Evolutionary conservation across 139 green algal genomes (phyloP).

Genomic region (Mychonastes homosphaera): DNA sequence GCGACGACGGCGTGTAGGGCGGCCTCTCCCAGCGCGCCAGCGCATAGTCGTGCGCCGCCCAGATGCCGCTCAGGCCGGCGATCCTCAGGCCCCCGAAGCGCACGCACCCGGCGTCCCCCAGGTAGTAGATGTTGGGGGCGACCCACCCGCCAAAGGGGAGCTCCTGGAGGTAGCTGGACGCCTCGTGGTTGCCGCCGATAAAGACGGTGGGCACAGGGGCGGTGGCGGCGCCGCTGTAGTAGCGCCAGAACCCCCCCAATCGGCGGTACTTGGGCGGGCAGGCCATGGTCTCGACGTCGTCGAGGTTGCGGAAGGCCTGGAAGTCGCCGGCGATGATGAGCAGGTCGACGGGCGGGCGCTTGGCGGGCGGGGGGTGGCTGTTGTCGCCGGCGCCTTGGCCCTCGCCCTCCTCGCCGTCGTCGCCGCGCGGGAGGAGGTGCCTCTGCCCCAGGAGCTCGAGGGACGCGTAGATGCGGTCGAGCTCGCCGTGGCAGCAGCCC

Average conservation of each 20-base stretch:
- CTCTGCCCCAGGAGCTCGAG: slow-evolving; percentile 53
- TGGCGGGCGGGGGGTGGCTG: slow-evolving; percentile 68
- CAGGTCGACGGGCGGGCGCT: slow-evolving; percentile 73
- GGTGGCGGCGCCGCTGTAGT: slow-evolving; percentile 71
- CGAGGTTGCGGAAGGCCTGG: slow-evolving; percentile 87
- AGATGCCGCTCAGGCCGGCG: slow-evolving; percentile 89
- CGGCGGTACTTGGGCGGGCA: slow-evolving; percentile 85
- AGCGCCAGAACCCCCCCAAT: slow-evolving; percentile 90
- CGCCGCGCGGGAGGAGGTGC: slow-evolving; percentile 64
- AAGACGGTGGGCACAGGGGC: slow-evolving; percentile 91
- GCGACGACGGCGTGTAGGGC: slow-evolving; percentile 63
- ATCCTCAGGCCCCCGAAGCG: slow-evolving; percentile 88
- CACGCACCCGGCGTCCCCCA: slow-evolving; percentile 61
- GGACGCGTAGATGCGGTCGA: slow-evolving; percentile 87
- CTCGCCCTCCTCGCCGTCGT: slow-evolving; percentile 95
- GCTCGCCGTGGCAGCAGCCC: slow-evolving; percentile 85
- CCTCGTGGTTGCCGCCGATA: slow-evolving; percentile 97
- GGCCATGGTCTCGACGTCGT: slow-evolving; percentile 89
- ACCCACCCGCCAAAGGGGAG: slow-evolving; percentile 94
- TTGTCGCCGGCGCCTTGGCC: slow-evolving; percentile 94
- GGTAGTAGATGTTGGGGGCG: slow-evolving; percentile 91
- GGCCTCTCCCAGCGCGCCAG: slow-evolving; percentile 72
- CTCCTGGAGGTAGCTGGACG: slow-evolving; percentile 88
- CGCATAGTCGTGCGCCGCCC: slow-evolving; percentile 58
- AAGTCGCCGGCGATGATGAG: slow-evolving; percentile 98